Evolutionary conservation across 202 grass and related monocot genomes (phyloP), one percentile per base, ranked within the genome.

Genomic region (Hordeum pubiflorum): DNA sequence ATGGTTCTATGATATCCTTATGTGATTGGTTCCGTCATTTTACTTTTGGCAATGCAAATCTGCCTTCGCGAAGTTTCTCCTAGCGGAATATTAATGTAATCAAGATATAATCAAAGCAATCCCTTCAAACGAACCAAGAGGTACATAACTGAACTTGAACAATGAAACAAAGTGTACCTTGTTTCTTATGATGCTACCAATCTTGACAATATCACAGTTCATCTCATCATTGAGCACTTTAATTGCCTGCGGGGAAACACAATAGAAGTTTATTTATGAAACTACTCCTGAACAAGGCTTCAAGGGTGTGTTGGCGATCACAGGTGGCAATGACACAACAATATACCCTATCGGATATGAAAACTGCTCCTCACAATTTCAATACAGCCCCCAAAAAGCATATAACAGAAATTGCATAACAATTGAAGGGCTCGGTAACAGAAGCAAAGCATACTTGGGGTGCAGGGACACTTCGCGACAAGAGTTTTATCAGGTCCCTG

Each of bases 151-250:
- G 11, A 81, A 67, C 7, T 67, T 80, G 31, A 77, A 73, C 26
- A 22, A 75, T 78, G 38, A 87, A 58, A 67, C 38, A 21, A 24
- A 81, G 14, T 22, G 8, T 83, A 98, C 95, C 95, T 95, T 98
- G 80, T 93, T 98, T 59, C 95, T 84, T 81, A 85, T 78, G 14
- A 98, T 89, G 56, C 36, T 89, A 34, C 95, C 92, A 76, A 98
- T 95, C 82, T 98, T 93, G 50, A 93, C 91, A 77, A 99, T 88
- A 29, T 99, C 96, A 83, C 96, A 99, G 78, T 81, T 90, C 87
- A 91, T 95, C 63, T 99, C 96, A 88, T 98, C 96, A 54, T 98
- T 91, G 14, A 98, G 87, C 86, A 99, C 84, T 76, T 95, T 99
- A 52, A 99, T 91, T 26, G 96, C 96, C 96, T 98, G 69, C 39